Evolutionary conservation across 306 rosid genomes (phyloP).

Genomic region (Lathyrus aphaca): DNA sequence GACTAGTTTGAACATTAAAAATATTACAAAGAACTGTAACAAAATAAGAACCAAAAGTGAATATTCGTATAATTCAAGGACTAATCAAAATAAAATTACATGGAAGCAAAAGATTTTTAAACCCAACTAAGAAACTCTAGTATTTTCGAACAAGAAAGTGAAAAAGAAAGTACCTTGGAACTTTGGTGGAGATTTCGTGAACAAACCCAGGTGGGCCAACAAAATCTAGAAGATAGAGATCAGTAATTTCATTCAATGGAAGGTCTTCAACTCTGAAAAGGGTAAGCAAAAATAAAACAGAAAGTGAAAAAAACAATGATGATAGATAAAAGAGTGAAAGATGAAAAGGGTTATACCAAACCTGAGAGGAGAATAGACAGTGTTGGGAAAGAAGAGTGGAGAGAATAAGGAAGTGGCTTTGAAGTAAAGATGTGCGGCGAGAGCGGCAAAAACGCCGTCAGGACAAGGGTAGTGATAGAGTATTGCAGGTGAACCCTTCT

Average conservation of each 20-base stretch:
- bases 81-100: not conserved
- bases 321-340: not conserved
- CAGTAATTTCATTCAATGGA: conserved; percentile 60
- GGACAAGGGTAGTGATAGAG: conserved; percentile 92
- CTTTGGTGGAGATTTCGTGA: conserved; percentile 58
- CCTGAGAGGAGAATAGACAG: conserved; percentile 74
- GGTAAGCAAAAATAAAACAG: not conserved
- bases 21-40: not conserved
- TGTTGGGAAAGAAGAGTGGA: conserved; percentile 73
- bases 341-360: not conserved
- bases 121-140: not conserved
- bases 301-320: not conserved
- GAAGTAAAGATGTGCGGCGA: conserved; percentile 87
- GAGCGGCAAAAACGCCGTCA: conserved; percentile 86
- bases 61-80: not conserved
- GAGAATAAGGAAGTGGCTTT: conserved; percentile 53
- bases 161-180: conserved; percentile 44
- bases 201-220: conserved; percentile 79
- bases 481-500: conserved; percentile 58
- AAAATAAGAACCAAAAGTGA: not conserved
- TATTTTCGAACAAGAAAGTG: not conserved
- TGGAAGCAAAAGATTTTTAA: not conserved
- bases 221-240: conserved; percentile 80
- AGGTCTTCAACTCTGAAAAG: conserved; percentile 55
- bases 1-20: not conserved